Evolutionary conservation across 75 land plant genomes (phyloP).

Genomic region (Sequoia sempervirens): DNA sequence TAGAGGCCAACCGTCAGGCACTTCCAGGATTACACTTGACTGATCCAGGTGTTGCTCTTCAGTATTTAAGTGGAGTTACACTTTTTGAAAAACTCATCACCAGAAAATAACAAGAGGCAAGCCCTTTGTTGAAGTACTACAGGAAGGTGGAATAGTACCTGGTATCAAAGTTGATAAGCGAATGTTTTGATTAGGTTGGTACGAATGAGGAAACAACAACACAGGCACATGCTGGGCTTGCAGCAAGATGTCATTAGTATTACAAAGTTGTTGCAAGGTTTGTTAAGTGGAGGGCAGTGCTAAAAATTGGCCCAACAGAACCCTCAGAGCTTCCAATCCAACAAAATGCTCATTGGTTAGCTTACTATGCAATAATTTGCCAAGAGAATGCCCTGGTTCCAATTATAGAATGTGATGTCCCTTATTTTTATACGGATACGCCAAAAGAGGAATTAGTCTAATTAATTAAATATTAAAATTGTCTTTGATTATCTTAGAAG

Average conservation of each 20-base stretch:
- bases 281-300: slow-evolving; percentile 52
- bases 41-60: slow-evolving; percentile 27
- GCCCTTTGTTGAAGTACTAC: slow-evolving; percentile 42
- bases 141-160: slow-evolving; percentile 40
- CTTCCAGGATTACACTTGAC: slow-evolving; percentile 34
- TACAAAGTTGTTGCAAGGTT: slow-evolving; percentile 81
- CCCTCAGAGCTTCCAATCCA: too few species aligned
- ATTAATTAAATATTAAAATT: too few species aligned
- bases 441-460: too few species aligned
- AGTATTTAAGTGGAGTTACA: slow-evolving; percentile 38
- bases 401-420: slow-evolving; percentile 81
- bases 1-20: slow-evolving; percentile 45
- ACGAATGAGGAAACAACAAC: slow-evolving; percentile 34
- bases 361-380: slow-evolving; percentile 63
- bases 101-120: slow-evolving; percentile 27
- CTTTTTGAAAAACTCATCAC: slow-evolving; percentile 24
- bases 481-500: too few species aligned
- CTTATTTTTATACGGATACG: too few species aligned
- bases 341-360: slow-evolving; percentile 72
- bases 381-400: slow-evolving; percentile 82
- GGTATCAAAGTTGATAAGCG: slow-evolving; percentile 41
- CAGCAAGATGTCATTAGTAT: slow-evolving; percentile 56
- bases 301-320: slow-evolving; percentile 67
- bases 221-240: slow-evolving; percentile 61
- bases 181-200: slow-evolving; percentile 18